phyloP scores from a whole-genome alignment of 2,329 filamentous ascomycete species.

The Cordyceps javanica region DNA sequence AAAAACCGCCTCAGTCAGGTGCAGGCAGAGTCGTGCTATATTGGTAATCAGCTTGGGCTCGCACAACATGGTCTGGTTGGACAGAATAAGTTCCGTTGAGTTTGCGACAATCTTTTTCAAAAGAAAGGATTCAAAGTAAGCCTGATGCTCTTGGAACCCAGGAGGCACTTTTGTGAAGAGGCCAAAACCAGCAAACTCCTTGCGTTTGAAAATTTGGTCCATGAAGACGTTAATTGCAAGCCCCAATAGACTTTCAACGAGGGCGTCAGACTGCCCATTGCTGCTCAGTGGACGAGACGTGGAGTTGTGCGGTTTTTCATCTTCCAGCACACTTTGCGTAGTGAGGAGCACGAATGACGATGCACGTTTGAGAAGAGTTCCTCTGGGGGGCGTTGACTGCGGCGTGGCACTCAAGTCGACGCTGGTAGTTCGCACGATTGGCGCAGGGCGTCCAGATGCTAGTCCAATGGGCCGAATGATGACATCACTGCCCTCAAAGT shows the following conservation, averaged over 20 bases:
- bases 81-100: slow-evolving; percentile 62
- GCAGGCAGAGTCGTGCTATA: slow-evolving; percentile 69
- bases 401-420: slow-evolving; percentile 44
- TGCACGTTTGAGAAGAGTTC: slow-evolving; percentile 65
- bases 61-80: slow-evolving; percentile 64
- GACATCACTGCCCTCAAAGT: slow-evolving; percentile 80
- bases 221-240: slow-evolving; percentile 74
- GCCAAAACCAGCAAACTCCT: slow-evolving; percentile 85
- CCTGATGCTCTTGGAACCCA: slow-evolving; percentile 89
- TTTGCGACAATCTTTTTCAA: slow-evolving; percentile 68
- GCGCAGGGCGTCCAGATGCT: slow-evolving; percentile 53
- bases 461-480: slow-evolving; percentile 66
- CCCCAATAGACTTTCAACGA: slow-evolving; percentile 71
- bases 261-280: slow-evolving; percentile 39
- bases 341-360: slow-evolving; percentile 91
- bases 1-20: slow-evolving; percentile 85
- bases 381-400: slow-evolving; percentile 41
- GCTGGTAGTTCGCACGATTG: slow-evolving; percentile 68
- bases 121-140: slow-evolving; percentile 89
- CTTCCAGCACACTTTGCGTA: slow-evolving; percentile 47
- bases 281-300: slow-evolving; percentile 28
- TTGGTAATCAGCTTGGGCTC: slow-evolving; percentile 86
- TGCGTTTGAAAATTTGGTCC: slow-evolving; percentile 77
- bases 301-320: slow-evolving; percentile 45
- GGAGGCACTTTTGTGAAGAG: slow-evolving; percentile 84